Evolutionary conservation across 1,284 basidiomycete species (phyloP).

Genomic region (Ceratobasidium sp.): DNA sequence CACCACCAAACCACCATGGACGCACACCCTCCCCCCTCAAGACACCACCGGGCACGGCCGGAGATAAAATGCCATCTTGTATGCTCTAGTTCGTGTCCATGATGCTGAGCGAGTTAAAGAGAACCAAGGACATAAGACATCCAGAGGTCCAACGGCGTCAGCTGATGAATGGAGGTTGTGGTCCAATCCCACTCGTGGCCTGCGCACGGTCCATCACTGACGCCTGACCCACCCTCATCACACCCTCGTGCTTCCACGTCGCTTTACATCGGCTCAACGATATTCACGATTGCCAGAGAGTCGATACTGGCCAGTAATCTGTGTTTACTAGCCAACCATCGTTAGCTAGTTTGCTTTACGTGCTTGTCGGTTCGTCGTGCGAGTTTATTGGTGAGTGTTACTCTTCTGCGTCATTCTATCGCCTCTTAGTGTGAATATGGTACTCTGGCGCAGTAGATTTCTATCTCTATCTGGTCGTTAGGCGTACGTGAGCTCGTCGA

Average conservation of each 20-base stretch:
- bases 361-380: background rate
- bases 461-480: background rate
- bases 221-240: conserved; percentile 22
- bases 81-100: background rate
- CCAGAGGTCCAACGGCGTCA: conserved; percentile 16
- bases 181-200: conserved; percentile 42
- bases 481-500: conserved; percentile 7
- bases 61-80: background rate
- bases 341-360: background rate
- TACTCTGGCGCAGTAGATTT: background rate
- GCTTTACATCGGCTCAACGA: background rate
- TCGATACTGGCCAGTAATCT: background rate
- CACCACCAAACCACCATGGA: background rate
- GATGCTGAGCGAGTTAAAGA: background rate
- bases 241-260: background rate
- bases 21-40: background rate
- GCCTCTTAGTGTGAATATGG: conserved; percentile 8
- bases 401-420: background rate
- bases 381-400: conserved; percentile 9
- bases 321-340: background rate
- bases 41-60: background rate
- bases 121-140: background rate
- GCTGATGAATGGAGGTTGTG: conserved; percentile 31
- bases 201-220: conserved; percentile 45
- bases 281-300: background rate